Base-by-base conservation (phyloP, 495 filamentous ascomycete genomes). In the Pseudevernia furfuracea region DNA sequence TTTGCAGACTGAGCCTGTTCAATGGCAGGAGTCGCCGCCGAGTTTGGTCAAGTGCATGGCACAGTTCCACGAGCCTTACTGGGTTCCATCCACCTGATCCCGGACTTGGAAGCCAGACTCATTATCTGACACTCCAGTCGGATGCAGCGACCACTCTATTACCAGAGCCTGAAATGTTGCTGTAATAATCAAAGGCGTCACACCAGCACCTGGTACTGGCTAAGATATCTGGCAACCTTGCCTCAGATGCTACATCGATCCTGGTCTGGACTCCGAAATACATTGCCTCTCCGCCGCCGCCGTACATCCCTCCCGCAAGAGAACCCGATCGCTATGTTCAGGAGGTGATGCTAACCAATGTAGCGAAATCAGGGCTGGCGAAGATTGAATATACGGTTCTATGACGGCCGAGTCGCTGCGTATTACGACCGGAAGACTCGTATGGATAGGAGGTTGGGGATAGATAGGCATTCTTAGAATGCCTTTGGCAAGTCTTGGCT, bases 31-130 rank as follows among this genome's bases (percentile, higher is more conserved):
- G 4, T 7, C 4, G 14, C 49, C 49, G 49, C 49, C 49, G 3
- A 53, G 49, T 53, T 19, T 53, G 49, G 49, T 53, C 25, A 53
- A 53, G 8, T 53, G 49, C 14, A 53, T 53, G 49, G 17, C 25
- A 14, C 12, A 15, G 25, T 53, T 53, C 28, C 49, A 53, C 5
- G 25, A 53, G 28, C 49, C 49, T 5, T 53, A 53, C 23, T 53
- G 49, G 49, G 49, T 53, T 17, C 25, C 25, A 21, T 53, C 49
- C 9, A 49, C 23, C 23, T 49, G 46, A 49, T 25, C 46, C 11
- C 23, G 23, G 23, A 8, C 12, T 1, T 23, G 44, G 7, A n/a
- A 41, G 23, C 44, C n/a, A 48, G n/a, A 1, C 39, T 15, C 14
- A 19, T 43, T 15, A 43, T 43, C 39, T 5, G 14, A 43, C 14